Base-by-base conservation (phyloP, 2,329 filamentous ascomycete species). In the Nemania sp. region DNA sequence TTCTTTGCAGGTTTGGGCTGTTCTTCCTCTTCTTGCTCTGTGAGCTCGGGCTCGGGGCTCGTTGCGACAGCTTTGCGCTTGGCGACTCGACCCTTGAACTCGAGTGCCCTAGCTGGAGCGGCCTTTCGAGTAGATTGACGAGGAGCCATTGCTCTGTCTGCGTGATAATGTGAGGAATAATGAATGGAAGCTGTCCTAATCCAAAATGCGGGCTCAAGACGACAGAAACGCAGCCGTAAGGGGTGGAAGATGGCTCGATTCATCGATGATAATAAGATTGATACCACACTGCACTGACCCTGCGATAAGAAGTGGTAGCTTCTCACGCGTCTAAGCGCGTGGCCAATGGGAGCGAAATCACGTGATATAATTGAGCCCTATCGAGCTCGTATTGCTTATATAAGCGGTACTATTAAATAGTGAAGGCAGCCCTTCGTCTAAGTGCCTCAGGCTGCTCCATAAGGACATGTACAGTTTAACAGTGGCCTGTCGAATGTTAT, bases 1-100 rank as follows among this genome's bases (percentile, higher is more conserved):
- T 79, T 81, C 69, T 80, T 80, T 15, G 24, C 52, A 7, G 59
- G 39, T 14, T 57, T 56, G 19, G 37, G 31, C 6, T 36, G 20
- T 22, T 34, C 23, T 31, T 53, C 50, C 15, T 31, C 54, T 33
- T 52, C 56, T 33, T 60, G 26, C 8, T 40, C 37, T 14, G 33
- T 22, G 2, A 42, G 8, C 0, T 60, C 58, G 20, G 47, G 52
- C 5, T 64, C 56, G 1, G 60, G 54, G 5, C 47, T 54, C 37
- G 61, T 47, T 39, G 66, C 53, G 26, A 50, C 31, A 6, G 46
- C 45, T 53, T 62, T 62, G 40, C 50, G 59, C 46, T 66, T 66
- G 20, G 51, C 41, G 12, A 52, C 52, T 48, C 56, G 61, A 8
- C 56, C 14, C 52, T 61, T 59, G 34, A 52, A 44, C 41, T 50